Conservation (phyloP, 441 rosid species). For the Croton setiger region DNA sequence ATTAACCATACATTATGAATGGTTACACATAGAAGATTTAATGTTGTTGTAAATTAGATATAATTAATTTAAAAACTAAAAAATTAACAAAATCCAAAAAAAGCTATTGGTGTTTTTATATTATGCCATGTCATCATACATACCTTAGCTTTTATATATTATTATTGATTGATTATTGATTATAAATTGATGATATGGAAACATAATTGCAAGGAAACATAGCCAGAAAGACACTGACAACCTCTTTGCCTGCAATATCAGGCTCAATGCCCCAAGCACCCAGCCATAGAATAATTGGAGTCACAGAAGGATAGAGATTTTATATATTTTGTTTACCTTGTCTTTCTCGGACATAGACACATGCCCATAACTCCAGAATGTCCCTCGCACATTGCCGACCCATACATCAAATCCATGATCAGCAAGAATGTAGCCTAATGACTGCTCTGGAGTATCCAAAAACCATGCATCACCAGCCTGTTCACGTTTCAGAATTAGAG, state of each 20-base stretch:
- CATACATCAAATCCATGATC: slow-evolving; percentile 88
- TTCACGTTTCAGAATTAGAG: background rate
- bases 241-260: slow-evolving; percentile 4
- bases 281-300: slow-evolving; percentile 8
- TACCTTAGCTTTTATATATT: too few relatives aligned
- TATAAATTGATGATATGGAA: background rate
- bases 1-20: too few relatives aligned
- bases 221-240: background rate
- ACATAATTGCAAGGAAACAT: background rate
- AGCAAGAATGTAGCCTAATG: slow-evolving; percentile 80
- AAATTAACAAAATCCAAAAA: too few relatives aligned
- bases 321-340: slow-evolving; percentile 49
- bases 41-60: too few relatives aligned
- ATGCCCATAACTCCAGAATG: slow-evolving; percentile 84
- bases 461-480: slow-evolving; percentile 93
- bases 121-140: too few relatives aligned
- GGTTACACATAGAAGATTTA: too few relatives aligned
- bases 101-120: too few relatives aligned
- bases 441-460: slow-evolving; percentile 57
- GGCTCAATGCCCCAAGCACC: slow-evolving; percentile 7
- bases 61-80: too few relatives aligned
- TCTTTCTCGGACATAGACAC: slow-evolving; percentile 56
- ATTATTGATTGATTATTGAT: too few relatives aligned
- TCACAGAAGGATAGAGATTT: background rate
- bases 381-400: slow-evolving; percentile 93